Base-by-base conservation (phyloP, 2,329 filamentous ascomycete species). In the Sarocladium strictum region DNA sequence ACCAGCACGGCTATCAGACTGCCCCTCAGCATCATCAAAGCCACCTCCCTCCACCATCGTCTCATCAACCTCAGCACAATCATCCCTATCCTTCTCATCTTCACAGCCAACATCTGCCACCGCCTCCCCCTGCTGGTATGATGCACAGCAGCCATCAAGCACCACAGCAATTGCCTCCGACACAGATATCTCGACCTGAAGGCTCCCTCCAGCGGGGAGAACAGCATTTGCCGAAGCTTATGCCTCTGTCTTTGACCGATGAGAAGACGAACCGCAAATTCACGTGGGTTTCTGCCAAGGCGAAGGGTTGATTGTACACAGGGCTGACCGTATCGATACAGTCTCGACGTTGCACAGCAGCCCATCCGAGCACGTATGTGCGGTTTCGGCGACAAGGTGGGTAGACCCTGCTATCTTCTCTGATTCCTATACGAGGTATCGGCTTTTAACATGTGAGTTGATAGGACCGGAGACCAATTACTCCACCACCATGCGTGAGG, bases 331-430 rank as follows among this genome's bases (percentile, higher is more conserved):
- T 12, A 35, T 51, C 6, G 33, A 29, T 54, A 57, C 60, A 87
- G 85, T 58, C 79, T 96, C 52, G 77, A 86, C 60, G 90, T 97
- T 57, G 85, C 89, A 61, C 94, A 99, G 74, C 91, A 97, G 70
- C 94, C 94, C 52, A 80, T 90, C 63, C 85, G 94, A 63, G 94
- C 94, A 60, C 89, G 94, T 58, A 97, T 97, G 94, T 99, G 94
- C 74, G 94, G 94, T 7, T 99, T 97, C 73, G 94, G 94, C 58
- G 94, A 99, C 76, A 99, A 97, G 81, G 90, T 94, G 73, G 55
- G 74, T 32, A 40, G 24, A 51, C 23, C 37, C 54, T 57, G 54
- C 57, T 50, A 21, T 21, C 2, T 38, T 12, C 21, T 14, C 6
- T 21, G 27, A 33, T 6, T 51, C 47, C 7, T 35, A 17, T 14